Evolutionary conservation across 2,329 filamentous ascomycete species (phyloP).

Genomic region (Stylonectria norvegica): DNA sequence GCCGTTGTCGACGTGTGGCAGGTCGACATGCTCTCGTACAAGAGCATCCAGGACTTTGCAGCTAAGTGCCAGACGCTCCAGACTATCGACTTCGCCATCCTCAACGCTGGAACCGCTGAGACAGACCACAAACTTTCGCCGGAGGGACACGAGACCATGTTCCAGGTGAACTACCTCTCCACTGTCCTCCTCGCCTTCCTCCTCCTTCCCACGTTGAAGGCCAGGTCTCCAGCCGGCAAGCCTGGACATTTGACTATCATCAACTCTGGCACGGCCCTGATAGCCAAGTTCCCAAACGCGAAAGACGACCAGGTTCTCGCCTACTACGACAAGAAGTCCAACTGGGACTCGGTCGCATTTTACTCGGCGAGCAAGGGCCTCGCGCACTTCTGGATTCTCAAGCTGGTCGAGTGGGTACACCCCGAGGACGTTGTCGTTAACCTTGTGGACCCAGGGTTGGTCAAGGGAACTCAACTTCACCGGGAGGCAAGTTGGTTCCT

Average conservation of each 20-base stretch:
- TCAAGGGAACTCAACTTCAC: slow-evolving; percentile 40
- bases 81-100: slow-evolving; percentile 42
- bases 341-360: slow-evolving; percentile 16
- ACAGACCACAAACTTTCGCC: slow-evolving; percentile 20
- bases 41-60: slow-evolving; percentile 42
- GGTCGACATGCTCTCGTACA: slow-evolving; percentile 47
- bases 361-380: slow-evolving; percentile 33
- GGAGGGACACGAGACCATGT: slow-evolving; percentile 37
- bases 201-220: slow-evolving; percentile 33
- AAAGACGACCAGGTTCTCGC: slow-evolving; percentile 23
- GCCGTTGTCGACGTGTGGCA: slow-evolving; percentile 46
- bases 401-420: slow-evolving; percentile 36
- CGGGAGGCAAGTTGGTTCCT: slow-evolving; percentile 28
- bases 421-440: slow-evolving; percentile 44
- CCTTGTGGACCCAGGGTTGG: slow-evolving; percentile 43
- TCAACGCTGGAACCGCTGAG: slow-evolving; percentile 43
- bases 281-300: slow-evolving; percentile 23
- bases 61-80: slow-evolving; percentile 31
- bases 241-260: slow-evolving; percentile 31
- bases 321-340: slow-evolving; percentile 29
- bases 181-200: slow-evolving; percentile 33
- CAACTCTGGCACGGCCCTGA: slow-evolving; percentile 26
- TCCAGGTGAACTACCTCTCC: slow-evolving; percentile 41
- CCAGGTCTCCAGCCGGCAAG: slow-evolving; percentile 16
- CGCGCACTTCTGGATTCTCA: slow-evolving; percentile 33